Base-by-base conservation (phyloP, 2,329 filamentous ascomycete genomes). In the Septoria petroselini region DNA sequence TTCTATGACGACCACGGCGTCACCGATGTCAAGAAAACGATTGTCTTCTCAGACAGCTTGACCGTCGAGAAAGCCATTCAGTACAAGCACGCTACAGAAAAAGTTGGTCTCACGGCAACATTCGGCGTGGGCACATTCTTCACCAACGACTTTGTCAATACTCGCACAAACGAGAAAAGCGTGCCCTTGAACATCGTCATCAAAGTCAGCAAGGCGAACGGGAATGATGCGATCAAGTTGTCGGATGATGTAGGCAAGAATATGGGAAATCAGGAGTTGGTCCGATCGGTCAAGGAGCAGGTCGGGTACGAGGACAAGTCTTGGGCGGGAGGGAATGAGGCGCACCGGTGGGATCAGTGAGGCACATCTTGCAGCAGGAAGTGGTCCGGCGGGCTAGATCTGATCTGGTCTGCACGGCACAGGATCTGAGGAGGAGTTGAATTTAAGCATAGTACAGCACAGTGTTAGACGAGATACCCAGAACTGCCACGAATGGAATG, bases 61-160 rank as follows among this genome's bases (percentile, higher is more conserved):
- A 88, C 97, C 65, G 87, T 96, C 41, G 90, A 96, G 30, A 81
- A 85, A 47, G 96, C 91, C 65, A 76, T 97, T 41, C 82, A 94
- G 68, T 98, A 97, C 74, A 95, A 95, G 75, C 73, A 81, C 50
- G 79, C 88, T 21, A 85, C 91, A 0, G 89, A 96, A 58, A 79
- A 82, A 31, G 81, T 84, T 11, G 88, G 88, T 1, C 91, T 98
- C 69, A 80, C 84, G 53, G 86, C 91, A 9, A 87, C 86, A 0
- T 98, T 98, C 72, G 93, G 93, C 53, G 87, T 98, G 1, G 93
- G 93, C 3, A 98, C 93, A 0, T 97, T 88, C 70, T 78, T 98
- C 62, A 98, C 93, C 3, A 82, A 98, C 65, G 93, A 98, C 69
- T 98, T 93, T 67, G 74, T 73, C n/a, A 81, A 86, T 58, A 73